Conservation (phyloP, 31 red algal genomes). For the Asparagopsis taxiformis region DNA sequence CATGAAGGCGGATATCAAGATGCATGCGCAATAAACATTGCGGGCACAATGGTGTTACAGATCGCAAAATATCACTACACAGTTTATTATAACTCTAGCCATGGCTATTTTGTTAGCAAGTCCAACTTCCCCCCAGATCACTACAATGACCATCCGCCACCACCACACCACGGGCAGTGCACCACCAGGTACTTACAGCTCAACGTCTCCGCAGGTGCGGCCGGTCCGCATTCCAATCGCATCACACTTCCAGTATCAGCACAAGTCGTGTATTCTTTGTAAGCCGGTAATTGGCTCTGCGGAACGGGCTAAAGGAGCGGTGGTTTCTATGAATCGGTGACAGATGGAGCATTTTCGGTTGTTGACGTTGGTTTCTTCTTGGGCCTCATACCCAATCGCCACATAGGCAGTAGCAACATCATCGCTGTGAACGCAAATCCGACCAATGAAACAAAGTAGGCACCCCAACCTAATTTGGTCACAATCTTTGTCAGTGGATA, state of each 20-base stretch:
- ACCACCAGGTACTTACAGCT: slow-evolving; percentile 81
- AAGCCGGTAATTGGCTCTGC: slow-evolving; percentile 22
- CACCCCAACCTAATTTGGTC: slow-evolving; percentile 83
- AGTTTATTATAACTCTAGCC: too few relatives aligned
- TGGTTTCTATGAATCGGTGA: background rate
- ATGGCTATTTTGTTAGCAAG: too few relatives aligned
- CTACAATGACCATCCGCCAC: slow-evolving; percentile 58
- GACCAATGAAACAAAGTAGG: slow-evolving; percentile 82
- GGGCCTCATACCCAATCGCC: slow-evolving; percentile 83
- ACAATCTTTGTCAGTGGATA: slow-evolving; percentile 94
- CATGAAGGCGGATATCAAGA: slow-evolving; percentile 32
- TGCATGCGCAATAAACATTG: too few relatives aligned
- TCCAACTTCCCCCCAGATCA: background rate
- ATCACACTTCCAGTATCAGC: slow-evolving; percentile 85
- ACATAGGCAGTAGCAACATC: slow-evolving; percentile 93
- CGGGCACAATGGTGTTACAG: too few relatives aligned
- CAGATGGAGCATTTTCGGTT: slow-evolving; percentile 15
- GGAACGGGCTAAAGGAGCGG: background rate
- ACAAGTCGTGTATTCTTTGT: slow-evolving; percentile 76
- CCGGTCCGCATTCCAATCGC: slow-evolving; percentile 88
- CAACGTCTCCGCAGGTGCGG: slow-evolving; percentile 83
- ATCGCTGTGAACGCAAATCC: slow-evolving; percentile 76
- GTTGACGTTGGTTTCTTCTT: slow-evolving; percentile 59
- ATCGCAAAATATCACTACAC: too few relatives aligned
- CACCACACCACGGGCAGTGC: slow-evolving; percentile 74